Evolutionary conservation across 352 stramenopile genomes (phyloP), one percentile per base, ranked within the genome.

Genomic region (Globisporangium paddicum): DNA sequence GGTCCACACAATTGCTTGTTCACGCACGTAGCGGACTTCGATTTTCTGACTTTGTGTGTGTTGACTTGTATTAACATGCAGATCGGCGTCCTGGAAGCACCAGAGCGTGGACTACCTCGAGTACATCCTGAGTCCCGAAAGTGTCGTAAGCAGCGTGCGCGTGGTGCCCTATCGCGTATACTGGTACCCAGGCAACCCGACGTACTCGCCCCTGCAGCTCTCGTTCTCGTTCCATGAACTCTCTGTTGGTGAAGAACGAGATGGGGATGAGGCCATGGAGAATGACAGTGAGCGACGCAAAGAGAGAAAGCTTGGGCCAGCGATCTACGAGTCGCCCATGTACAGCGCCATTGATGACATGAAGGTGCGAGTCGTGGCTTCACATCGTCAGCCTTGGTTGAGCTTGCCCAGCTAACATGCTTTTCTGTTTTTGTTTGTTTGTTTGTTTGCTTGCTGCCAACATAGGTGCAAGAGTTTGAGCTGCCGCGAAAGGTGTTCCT

Each of bases 161-260:
- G 28, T 90, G 28, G 51, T 83, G 38, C 80, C 82, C 5, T 93
- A 93, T 64, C 69, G 79, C 46, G 80, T 87, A 4, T 90, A 84
- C 47, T 90, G 80, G 82, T 85, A 90, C 46, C 80, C 82, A 2
- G 68, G 77, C 18, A 83, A 64, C 14, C 81, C 82, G 3, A 89
- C 80, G 42, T 93, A 90, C 69, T 80, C 69, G 0, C 82, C 80
- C 5, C 65, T 71, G 41, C 62, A 73, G 19, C 47, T 88, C 14
- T 86, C 74, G 4, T 80, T 92, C 49, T 66, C 67, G 40, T 71
- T 92, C 25, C 85, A 82, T 50, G 78, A 84, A 60, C 30, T 71
- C 35, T n/a, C 58, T 25, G 34, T 26, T 13, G 32, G 8, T 35
- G n/a, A 26, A 5, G 23, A 44, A n/a, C 41, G 9, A n/a, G 53